Conservation (phyloP, 2,329 filamentous ascomycete genomes). For the Tolypocladium tropicale region DNA sequence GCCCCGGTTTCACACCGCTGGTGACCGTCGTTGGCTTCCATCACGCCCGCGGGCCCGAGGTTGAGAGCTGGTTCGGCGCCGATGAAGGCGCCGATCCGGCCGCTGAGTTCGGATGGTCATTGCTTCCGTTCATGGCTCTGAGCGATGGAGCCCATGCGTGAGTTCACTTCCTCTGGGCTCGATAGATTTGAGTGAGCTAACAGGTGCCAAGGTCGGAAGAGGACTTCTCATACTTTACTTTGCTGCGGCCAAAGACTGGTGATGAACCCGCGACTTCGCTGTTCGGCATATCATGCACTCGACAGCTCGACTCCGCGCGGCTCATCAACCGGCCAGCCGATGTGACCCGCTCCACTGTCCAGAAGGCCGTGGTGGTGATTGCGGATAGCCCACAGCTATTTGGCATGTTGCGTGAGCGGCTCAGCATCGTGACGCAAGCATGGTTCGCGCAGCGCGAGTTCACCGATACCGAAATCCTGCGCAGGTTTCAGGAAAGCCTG, state of each 20-base stretch:
- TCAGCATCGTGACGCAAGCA: conserved; percentile 83
- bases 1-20: conserved; percentile 49
- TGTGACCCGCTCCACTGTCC: conserved; percentile 93
- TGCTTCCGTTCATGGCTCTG: conserved; percentile 93
- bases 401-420: conserved; percentile 78
- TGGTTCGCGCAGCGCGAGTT: conserved; percentile 97
- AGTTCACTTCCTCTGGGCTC: conserved; percentile 20
- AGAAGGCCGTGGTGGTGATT: conserved; percentile 95
- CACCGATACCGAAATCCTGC: conserved; percentile 78
- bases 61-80: conserved; percentile 81
- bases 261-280: conserved; percentile 61
- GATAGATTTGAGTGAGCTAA: conserved; percentile 4
- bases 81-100: conserved; percentile 69
- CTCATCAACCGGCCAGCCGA: conserved; percentile 73
- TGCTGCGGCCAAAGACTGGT: conserved; percentile 53
- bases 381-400: conserved; percentile 85
- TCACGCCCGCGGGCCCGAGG: conserved; percentile 80
- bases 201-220: conserved; percentile 57
- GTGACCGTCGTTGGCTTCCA: conserved; percentile 78
- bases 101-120: conserved; percentile 74
- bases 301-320: conserved; percentile 73
- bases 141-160: conserved; percentile 92
- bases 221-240: conserved; percentile 97
- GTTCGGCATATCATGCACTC: conserved; percentile 91
- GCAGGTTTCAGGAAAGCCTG: conserved; percentile 84